Percentiles rank a stretch among this genome's conserved stretches.
Conservation (phyloP, 2,329 filamentous ascomycete species). For the Ilyonectria sp. region DNA sequence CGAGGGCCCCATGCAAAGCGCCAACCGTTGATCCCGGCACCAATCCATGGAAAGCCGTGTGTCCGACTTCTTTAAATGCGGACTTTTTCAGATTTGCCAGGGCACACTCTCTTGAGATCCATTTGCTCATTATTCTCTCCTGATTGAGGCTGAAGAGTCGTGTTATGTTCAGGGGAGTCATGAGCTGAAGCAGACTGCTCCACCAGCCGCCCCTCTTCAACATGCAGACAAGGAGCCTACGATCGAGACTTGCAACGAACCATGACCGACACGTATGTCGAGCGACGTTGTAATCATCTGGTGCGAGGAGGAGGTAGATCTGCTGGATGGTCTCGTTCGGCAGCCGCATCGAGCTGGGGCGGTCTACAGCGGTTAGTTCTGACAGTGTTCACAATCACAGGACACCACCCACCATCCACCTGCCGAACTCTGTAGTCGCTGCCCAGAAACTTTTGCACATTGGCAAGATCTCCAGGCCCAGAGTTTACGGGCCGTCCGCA, state of each 20-base stretch:
- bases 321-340: conserved; percentile 56
- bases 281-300: conserved; percentile 70
- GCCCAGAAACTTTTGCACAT: conserved; percentile 33
- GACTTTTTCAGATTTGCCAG: conserved; percentile 36
- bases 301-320: conserved; percentile 53
- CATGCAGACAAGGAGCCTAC: conserved; percentile 65
- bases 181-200: conserved; percentile 52
- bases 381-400: neutral
- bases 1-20: conserved; percentile 47
- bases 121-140: conserved; percentile 58
- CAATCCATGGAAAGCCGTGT: conserved; percentile 56
- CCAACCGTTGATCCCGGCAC: conserved; percentile 37
- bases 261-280: conserved; percentile 72
- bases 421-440: conserved; percentile 22
- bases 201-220: conserved; percentile 70
- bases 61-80: conserved; percentile 53
- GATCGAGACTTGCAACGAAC: conserved; percentile 71
- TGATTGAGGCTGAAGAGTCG: conserved; percentile 37
- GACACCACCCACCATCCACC: conserved; percentile 25
- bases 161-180: conserved; percentile 40
- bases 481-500: conserved; percentile 28
- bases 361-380: conserved; percentile 24
- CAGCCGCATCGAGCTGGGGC: conserved; percentile 47
- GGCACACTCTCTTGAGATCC: conserved; percentile 58
- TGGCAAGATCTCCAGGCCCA: conserved; percentile 28